Evolutionary conservation across 2,329 filamentous ascomycete species (phyloP).

Genomic region (Phyllosticta citribraziliensis): DNA sequence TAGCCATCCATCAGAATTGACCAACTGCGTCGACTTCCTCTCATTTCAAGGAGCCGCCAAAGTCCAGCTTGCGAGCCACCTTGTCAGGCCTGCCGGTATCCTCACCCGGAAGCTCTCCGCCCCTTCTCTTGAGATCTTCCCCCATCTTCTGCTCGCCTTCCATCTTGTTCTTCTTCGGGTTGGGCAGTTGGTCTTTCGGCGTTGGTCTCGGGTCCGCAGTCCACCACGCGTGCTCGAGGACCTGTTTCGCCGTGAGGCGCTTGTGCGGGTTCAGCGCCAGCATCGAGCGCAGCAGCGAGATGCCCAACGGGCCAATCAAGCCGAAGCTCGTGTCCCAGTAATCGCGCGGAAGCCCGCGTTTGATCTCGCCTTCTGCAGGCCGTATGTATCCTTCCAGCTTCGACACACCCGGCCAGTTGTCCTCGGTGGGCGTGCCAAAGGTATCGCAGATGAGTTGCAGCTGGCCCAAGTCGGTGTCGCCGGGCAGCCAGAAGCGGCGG

Average conservation of each 20-base stretch:
- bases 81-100: conserved; percentile 49
- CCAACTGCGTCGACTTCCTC: background rate
- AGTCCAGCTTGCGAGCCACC: conserved; percentile 44
- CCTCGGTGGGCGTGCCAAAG: conserved; percentile 84
- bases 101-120: conserved; percentile 60
- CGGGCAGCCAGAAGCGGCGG: conserved; percentile 72
- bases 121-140: conserved; percentile 69
- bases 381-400: conserved; percentile 73
- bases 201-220: conserved; percentile 73
- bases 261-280: conserved; percentile 78
- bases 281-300: conserved; percentile 80
- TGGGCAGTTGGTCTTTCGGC: conserved; percentile 67
- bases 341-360: conserved; percentile 46
- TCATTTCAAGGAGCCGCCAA: background rate
- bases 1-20: background rate
- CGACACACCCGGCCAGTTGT: conserved; percentile 89
- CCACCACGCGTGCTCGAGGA: conserved; percentile 83
- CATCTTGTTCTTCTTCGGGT: conserved; percentile 52
- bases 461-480: conserved; percentile 78
- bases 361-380: conserved; percentile 46
- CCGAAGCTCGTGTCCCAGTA: conserved; percentile 71
- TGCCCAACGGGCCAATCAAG: conserved; percentile 69
- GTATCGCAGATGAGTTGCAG: conserved; percentile 73
- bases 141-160: conserved; percentile 57
- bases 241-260: conserved; percentile 64